Evolutionary conservation across 495 filamentous ascomycete genomes (phyloP).

Genomic region (Cryomyces minteri): DNA sequence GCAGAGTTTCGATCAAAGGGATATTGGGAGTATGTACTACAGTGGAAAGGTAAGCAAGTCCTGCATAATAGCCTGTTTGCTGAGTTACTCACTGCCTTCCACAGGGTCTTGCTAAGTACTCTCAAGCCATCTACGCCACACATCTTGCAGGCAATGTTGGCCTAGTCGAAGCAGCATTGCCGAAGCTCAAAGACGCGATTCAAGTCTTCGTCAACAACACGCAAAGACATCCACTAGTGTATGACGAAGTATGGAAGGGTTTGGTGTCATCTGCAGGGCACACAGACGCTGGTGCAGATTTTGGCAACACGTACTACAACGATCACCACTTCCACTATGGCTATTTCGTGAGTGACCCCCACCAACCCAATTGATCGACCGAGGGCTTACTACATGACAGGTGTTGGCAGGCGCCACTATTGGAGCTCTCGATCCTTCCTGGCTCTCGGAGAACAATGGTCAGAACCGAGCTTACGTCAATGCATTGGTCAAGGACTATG

Average conservation of each 20-base stretch:
- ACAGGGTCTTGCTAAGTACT: constrained; percentile 68
- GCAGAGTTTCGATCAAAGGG: constrained; percentile 51
- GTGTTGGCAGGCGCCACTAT: constrained; percentile 65
- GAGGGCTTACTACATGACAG: too few relatives aligned
- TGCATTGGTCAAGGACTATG: constrained; percentile 31
- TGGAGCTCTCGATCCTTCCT: constrained; percentile 56
- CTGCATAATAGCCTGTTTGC: too few relatives aligned
- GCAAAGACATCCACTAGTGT: constrained; percentile 48
- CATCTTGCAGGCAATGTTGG: constrained; percentile 41
- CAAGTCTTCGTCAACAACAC: constrained; percentile 53
- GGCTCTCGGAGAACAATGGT: constrained; percentile 31
- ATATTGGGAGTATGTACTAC: constrained; percentile 87
- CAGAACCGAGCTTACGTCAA: constrained; percentile 66
- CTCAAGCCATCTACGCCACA: constrained; percentile 42
- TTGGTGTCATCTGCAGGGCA: constrained; percentile 56
- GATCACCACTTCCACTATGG: constrained; percentile 92
- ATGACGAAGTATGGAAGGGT: neutral
- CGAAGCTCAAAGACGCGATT: constrained; percentile 56
- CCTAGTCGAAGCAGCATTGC: constrained; percentile 41
- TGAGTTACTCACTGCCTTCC: too few relatives aligned
- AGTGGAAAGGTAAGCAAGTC: constrained; percentile 15
- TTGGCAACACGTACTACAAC: constrained; percentile 77
- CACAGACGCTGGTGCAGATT: constrained; percentile 33
- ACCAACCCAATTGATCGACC: too few relatives aligned
- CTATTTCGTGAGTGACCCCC: constrained; percentile 47